A percentile compares a stretch with the other conserved stretches of the same genome.
Evolutionary conservation across 768 basidiomycete genomes (phyloP).

Genomic region (Tulasnella sp.): DNA sequence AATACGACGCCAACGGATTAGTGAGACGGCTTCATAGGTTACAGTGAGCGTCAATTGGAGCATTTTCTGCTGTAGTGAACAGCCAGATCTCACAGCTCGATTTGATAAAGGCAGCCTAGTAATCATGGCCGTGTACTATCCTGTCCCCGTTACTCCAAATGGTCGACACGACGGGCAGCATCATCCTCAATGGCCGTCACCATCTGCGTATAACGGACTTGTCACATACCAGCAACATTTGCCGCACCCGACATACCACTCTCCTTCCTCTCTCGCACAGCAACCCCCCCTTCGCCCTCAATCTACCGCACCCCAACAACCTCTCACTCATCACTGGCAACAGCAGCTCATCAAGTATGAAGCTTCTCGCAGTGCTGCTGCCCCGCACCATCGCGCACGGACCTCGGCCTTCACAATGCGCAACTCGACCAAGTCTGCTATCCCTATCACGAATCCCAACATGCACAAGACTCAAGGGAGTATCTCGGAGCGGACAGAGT

Average conservation of each 20-base stretch:
- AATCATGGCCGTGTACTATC: conserved; percentile 13
- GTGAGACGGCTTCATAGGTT: background rate
- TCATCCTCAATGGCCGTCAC: conserved; percentile 11
- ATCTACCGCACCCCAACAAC: conserved; percentile 29
- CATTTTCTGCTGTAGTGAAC: background rate
- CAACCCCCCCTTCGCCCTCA: conserved; percentile 44
- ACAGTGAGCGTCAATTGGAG: background rate
- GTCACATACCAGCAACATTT: conserved; percentile 18
- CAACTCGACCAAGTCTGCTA: conserved; percentile 71
- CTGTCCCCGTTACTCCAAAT: conserved; percentile 15
- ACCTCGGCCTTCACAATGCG: conserved; percentile 91
- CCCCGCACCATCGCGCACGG: conserved; percentile 87
- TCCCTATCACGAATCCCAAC: conserved; percentile 88
- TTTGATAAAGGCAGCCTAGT: conserved; percentile 6
- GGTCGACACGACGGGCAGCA: conserved; percentile 12
- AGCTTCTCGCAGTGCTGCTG: conserved; percentile 56
- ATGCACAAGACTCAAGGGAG: conserved; percentile 37
- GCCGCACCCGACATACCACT: conserved; percentile 35
- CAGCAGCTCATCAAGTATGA: conserved; percentile 87
- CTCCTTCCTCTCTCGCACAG: conserved; percentile 59
- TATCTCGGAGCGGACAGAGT: conserved; percentile 26
- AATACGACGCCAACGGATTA: background rate
- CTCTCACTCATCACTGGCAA: conserved; percentile 55
- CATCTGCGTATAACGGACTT: conserved; percentile 9
- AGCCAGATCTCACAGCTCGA: conserved; percentile 1